Evolutionary conservation across 208 protist genomes (phyloP), one percentile per base, ranked within the genome.

Genomic region (Histomonas meleagridis): DNA sequence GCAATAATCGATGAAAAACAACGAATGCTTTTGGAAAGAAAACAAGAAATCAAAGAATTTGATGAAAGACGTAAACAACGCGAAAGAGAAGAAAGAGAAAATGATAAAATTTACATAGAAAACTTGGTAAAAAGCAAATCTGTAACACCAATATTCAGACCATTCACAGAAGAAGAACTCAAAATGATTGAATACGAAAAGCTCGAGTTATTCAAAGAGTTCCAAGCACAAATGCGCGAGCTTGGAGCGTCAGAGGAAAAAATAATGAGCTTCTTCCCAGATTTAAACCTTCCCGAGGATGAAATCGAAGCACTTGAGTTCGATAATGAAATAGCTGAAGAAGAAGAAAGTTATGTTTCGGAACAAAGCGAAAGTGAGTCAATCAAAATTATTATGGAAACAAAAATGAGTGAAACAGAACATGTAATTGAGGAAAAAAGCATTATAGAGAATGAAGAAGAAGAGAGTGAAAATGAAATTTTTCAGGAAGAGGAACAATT

Each of bases 181-280:
- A 26, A 46, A 21, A 43, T 86, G 43, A n/a, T 86, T 55, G 76
- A 86, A 49, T 2, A n/a, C 7, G 76, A 86, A 35, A 86, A 86
- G 38, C 46, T 86, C 28, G 76, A 86, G 9, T 21, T 86, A 12
- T 86, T 86, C 46, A 18, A 57, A 0, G 76, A 86, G 5, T 86
- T 86, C 46, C 23, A 43, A 48, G 1, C 23, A 51, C 7, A 86
- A 57, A 86, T 86, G 76, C 51, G 23, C 43, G 76, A 86, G 23
- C 76, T 86, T 38, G 76, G 76, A 51, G 76, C 76, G 18, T 55
- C 46, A 40, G 76, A 86, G 38, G 76, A 86, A 86, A 12, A 86
- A 51, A 86, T 86, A 26, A 32, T 46, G 76, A 86, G 46, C 4
- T 86, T 86, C 26, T 86, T 86, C 76, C 76, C 76, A 38, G 76